These are phyloP conservation scores for Sordariomycetes sp. DNA, from an alignment of 2,329 filamentous ascomycete genomes.

Conservation along the genomic window DNA sequence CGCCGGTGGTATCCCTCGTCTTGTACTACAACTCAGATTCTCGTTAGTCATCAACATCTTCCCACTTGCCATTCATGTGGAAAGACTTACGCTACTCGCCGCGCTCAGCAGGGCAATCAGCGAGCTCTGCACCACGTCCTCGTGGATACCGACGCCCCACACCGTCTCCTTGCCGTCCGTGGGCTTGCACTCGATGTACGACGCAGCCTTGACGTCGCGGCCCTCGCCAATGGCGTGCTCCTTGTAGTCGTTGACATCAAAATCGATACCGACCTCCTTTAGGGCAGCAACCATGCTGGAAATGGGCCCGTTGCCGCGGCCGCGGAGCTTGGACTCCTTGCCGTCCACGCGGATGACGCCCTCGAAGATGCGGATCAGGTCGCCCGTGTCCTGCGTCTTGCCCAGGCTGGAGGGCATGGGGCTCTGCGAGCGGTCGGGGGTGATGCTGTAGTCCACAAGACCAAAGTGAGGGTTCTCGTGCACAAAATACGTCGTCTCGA, in stretches of 20 bases:
- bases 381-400: slow-evolving; percentile 63
- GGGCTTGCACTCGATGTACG: slow-evolving; percentile 81
- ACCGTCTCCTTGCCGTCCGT: slow-evolving; percentile 55
- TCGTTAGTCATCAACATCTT: slow-evolving; percentile 6
- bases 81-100: slow-evolving; percentile 62
- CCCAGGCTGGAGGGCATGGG: slow-evolving; percentile 55
- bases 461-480: slow-evolving; percentile 72
- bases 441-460: slow-evolving; percentile 85
- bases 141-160: slow-evolving; percentile 86
- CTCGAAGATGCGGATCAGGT: slow-evolving; percentile 69
- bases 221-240: slow-evolving; percentile 83
- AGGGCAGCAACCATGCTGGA: slow-evolving; percentile 79
- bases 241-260: slow-evolving; percentile 91
- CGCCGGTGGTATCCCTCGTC: slow-evolving; percentile 54
- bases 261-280: slow-evolving; percentile 62
- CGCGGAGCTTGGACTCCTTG: slow-evolving; percentile 62
- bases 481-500: slow-evolving; percentile 78
- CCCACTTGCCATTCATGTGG: neutral
- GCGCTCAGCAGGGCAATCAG: slow-evolving; percentile 76
- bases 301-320: slow-evolving; percentile 80
- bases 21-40: slow-evolving; percentile 44
- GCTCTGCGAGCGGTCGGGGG: slow-evolving; percentile 65
- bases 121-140: slow-evolving; percentile 83
- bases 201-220: slow-evolving; percentile 79
- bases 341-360: slow-evolving; percentile 77